These are phyloP conservation scores for Talaromyces islandicus DNA, from an alignment of 2,329 filamentous ascomycete genomes.

Conservation along the genomic window DNA sequence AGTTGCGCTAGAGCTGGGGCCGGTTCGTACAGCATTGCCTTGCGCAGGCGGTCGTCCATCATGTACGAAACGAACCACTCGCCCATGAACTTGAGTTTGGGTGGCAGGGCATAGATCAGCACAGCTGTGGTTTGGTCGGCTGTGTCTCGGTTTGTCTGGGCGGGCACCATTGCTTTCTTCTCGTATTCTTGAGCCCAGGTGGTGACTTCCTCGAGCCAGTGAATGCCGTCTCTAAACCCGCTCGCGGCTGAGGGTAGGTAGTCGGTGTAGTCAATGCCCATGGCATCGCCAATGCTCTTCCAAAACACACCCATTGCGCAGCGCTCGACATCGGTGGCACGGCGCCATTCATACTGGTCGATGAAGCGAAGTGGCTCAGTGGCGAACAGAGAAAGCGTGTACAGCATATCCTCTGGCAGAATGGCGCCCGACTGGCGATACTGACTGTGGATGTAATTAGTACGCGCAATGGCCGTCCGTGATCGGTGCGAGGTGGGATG, in stretches of 20 bases:
- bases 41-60: constrained; percentile 59
- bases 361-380: constrained; percentile 61
- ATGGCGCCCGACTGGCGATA: constrained; percentile 57
- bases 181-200: constrained; percentile 56
- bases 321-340: constrained; percentile 59
- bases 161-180: constrained; percentile 51
- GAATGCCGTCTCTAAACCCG: constrained; percentile 45
- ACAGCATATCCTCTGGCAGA: constrained; percentile 57
- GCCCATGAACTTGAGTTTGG: constrained; percentile 40
- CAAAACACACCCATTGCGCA: constrained; percentile 65
- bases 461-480: constrained; percentile 52
- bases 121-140: constrained; percentile 57
- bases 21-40: constrained; percentile 56
- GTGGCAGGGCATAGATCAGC: constrained; percentile 52
- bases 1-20: constrained; percentile 26
- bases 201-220: constrained; percentile 48
- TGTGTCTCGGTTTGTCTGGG: constrained; percentile 43
- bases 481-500: constrained; percentile 39
- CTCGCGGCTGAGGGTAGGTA: constrained; percentile 19
- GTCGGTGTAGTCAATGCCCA: constrained; percentile 53
- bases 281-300: constrained; percentile 65
- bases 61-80: constrained; percentile 51
- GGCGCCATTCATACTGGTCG: constrained; percentile 63
- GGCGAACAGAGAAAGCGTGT: constrained; percentile 61
- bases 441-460: constrained; percentile 57